phyloP scores from a whole-genome alignment of 176 grass and related monocot genomes.

The Paspalum notatum region DNA sequence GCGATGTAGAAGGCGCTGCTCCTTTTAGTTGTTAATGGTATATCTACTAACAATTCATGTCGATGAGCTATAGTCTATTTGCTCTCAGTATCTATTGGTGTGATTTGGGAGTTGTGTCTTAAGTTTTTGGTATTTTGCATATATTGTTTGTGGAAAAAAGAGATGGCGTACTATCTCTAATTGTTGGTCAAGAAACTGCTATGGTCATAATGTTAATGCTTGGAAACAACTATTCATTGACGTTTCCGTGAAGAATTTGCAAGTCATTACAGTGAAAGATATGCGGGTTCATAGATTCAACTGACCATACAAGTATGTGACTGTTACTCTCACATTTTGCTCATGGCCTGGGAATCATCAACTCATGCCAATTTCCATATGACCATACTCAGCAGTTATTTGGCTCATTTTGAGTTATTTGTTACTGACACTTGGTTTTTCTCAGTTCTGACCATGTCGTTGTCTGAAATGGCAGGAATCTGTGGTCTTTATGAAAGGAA shows the following conservation, averaged over 20 bases:
- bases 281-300: not conserved
- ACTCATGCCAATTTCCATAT: too few relatives aligned
- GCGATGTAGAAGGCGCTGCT: not conserved
- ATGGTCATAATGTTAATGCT: not conserved
- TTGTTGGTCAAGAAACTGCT: not conserved
- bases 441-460: too few relatives aligned
- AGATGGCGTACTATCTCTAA: not conserved
- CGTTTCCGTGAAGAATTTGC: not conserved
- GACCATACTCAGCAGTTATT: not conserved
- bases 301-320: not conserved
- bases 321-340: not conserved
- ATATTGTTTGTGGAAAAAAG: not conserved
- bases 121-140: not conserved
- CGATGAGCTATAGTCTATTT: not conserved
- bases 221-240: not conserved
- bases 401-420: not conserved
- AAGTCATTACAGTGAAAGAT: not conserved
- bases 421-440: not conserved
- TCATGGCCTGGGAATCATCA: not conserved
- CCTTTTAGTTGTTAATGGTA: not conserved
- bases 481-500: constrained; percentile 87
- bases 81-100: not conserved
- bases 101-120: constrained; percentile 1
- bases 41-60: not conserved
- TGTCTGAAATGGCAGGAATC: constrained; percentile 69